Evolutionary conservation across 2,329 filamentous ascomycete genomes (phyloP).

Genomic region (Penicillium crustosum): DNA sequence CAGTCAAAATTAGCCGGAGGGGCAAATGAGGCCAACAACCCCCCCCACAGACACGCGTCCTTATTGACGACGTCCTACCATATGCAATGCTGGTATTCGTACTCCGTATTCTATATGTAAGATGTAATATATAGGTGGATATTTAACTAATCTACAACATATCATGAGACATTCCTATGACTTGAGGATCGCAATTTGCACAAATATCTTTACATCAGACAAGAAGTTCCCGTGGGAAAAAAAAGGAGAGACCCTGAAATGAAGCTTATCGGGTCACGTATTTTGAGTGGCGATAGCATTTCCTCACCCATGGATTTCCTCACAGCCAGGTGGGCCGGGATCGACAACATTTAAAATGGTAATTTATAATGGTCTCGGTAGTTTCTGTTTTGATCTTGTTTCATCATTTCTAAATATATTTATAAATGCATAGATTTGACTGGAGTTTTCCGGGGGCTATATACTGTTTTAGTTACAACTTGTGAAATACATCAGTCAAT

Average conservation of each 20-base stretch:
- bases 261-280: slow-evolving; percentile 14
- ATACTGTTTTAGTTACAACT: neutral
- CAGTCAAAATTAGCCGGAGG: slow-evolving; percentile 16
- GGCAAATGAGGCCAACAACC: slow-evolving; percentile 13
- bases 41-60: slow-evolving; percentile 26
- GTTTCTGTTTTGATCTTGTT: neutral
- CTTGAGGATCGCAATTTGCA: neutral
- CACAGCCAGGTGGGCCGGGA: slow-evolving; percentile 18
- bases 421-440: neutral
- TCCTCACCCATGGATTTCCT: slow-evolving; percentile 11
- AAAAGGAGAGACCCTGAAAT: slow-evolving; percentile 12
- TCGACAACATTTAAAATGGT: slow-evolving; percentile 16
- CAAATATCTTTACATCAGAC: neutral
- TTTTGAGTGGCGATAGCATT: slow-evolving; percentile 14
- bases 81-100: neutral
- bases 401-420: slow-evolving; percentile 19
- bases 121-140: neutral
- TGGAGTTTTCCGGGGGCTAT: slow-evolving; percentile 1
- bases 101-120: neutral
- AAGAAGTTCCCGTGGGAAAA: neutral
- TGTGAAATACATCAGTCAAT: neutral
- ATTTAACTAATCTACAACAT: too few species aligned
- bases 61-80: neutral
- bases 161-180: neutral
- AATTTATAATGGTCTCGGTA: neutral